These are phyloP conservation scores for Aspergillus sp. DNA, from an alignment of 2,329 filamentous ascomycete genomes.

Conservation along the genomic window DNA sequence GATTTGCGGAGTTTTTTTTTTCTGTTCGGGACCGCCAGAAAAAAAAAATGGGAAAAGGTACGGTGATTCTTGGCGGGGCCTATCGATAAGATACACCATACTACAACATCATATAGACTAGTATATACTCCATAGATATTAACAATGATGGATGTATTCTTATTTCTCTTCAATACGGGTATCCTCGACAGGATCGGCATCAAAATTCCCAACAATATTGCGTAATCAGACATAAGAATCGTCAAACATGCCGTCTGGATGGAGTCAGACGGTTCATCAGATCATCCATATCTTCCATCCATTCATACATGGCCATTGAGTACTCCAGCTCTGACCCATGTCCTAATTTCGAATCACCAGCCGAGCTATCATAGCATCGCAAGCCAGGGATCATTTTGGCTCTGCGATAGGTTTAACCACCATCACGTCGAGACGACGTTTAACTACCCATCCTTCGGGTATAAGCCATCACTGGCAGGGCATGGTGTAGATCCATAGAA, in stretches of 20 bases:
- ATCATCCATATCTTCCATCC: neutral
- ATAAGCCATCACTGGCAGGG: too few species aligned
- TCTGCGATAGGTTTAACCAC: too few species aligned
- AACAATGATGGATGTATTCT: too few species aligned
- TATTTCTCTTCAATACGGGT: neutral
- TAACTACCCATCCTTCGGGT: too few species aligned
- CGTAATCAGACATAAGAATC: conserved; percentile 23
- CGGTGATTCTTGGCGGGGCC: conserved; percentile 19
- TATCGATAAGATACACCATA: conserved; percentile 11
- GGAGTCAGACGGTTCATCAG: neutral
- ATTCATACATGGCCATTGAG: too few species aligned
- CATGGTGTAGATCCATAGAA: too few species aligned
- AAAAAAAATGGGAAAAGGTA: conserved; percentile 31
- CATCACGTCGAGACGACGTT: too few species aligned
- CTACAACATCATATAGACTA: too few species aligned
- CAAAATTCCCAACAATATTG: conserved; percentile 6
- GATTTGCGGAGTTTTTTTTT: conserved; percentile 26
- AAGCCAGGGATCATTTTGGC: too few species aligned
- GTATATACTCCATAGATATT: too few species aligned
- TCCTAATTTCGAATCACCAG: neutral
- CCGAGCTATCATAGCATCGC: too few species aligned
- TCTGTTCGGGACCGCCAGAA: conserved; percentile 19
- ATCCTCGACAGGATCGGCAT: neutral
- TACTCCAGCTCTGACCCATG: neutral
- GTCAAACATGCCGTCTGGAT: conserved; percentile 15